phyloP scores from a whole-genome alignment of 371 early-diverging fungal genomes.

The Phascolomyces articulosus region DNA sequence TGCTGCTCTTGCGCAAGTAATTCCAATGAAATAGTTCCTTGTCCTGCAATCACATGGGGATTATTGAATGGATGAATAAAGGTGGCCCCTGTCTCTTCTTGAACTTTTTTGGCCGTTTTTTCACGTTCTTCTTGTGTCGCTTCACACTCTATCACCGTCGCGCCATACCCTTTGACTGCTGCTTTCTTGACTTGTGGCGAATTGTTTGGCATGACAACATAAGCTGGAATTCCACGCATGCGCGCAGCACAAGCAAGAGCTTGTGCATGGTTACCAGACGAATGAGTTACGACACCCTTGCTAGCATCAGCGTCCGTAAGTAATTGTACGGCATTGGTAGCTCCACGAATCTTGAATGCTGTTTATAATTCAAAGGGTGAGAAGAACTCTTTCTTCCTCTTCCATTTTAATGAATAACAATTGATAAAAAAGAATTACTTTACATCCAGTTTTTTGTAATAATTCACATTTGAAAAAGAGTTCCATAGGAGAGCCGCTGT shows the following conservation, averaged over 20 bases:
- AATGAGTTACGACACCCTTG: conserved; percentile 49
- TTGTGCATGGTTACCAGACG: conserved; percentile 57
- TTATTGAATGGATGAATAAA: conserved; percentile 54
- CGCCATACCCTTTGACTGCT: conserved; percentile 60
- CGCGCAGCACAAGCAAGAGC: conserved; percentile 51
- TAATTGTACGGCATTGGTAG: conserved; percentile 48
- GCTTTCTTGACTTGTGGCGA: conserved; percentile 53
- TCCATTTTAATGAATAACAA: background rate
- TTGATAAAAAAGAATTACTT: conserved; percentile 1
- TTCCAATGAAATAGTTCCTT: conserved; percentile 75
- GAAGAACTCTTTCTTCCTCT: conserved; percentile 1
- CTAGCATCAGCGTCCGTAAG: conserved; percentile 32
- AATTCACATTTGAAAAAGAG: conserved; percentile 65
- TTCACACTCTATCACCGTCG: conserved; percentile 47
- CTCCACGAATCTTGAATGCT: conserved; percentile 68
- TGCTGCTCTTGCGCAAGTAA: conserved; percentile 43
- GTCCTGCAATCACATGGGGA: conserved; percentile 86
- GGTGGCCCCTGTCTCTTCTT: conserved; percentile 34
- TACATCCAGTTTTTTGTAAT: conserved; percentile 61
- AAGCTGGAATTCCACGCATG: conserved; percentile 44
- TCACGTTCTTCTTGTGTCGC: conserved; percentile 36
- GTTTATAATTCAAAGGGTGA: background rate
- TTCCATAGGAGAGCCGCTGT: conserved; percentile 20
- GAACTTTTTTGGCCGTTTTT: conserved; percentile 27
- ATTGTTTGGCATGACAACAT: conserved; percentile 58